These are phyloP conservation scores for Termitomyces heimii DNA, from an alignment of 768 basidiomycete genomes.

Conservation along the genomic window DNA sequence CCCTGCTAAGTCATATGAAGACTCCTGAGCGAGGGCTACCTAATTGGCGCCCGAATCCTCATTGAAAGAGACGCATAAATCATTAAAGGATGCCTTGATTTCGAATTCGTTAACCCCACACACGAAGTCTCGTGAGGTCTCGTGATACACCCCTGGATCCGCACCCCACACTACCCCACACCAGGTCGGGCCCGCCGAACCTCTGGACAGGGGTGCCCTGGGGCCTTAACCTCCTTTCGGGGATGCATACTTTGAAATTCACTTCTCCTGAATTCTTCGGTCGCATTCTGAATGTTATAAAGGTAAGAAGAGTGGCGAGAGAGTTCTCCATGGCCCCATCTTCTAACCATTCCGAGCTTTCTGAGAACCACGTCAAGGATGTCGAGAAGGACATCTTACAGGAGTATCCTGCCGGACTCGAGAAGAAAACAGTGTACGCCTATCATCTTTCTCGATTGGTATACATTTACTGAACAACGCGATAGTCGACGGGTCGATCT, in stretches of 20 bases:
- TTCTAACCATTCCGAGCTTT: background rate
- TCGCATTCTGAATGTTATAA: background rate
- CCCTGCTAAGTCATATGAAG: background rate
- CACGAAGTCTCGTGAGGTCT: background rate
- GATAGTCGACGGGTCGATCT: constrained; percentile 23
- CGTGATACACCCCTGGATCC: background rate
- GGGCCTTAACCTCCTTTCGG: background rate
- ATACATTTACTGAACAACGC: background rate
- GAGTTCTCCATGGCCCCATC: background rate
- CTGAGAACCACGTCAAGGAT: background rate
- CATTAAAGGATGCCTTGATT: background rate
- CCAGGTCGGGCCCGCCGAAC: background rate
- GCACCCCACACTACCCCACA: background rate
- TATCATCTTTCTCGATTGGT: background rate
- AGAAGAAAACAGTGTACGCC: background rate
- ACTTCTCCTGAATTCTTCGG: background rate
- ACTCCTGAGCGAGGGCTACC: background rate
- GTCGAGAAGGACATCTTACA: background rate
- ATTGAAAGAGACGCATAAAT: background rate
- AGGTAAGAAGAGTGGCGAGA: background rate
- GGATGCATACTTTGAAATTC: background rate
- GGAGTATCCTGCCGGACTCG: background rate
- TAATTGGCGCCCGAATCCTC: background rate
- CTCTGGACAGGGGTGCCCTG: background rate
- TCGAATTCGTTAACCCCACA: background rate